Percentiles rank a stretch among this genome's conserved stretches.
These are phyloP conservation scores for Aechmea fasciata DNA, from an alignment of 176 grass and related monocot genomes.

Conservation along the genomic window DNA sequence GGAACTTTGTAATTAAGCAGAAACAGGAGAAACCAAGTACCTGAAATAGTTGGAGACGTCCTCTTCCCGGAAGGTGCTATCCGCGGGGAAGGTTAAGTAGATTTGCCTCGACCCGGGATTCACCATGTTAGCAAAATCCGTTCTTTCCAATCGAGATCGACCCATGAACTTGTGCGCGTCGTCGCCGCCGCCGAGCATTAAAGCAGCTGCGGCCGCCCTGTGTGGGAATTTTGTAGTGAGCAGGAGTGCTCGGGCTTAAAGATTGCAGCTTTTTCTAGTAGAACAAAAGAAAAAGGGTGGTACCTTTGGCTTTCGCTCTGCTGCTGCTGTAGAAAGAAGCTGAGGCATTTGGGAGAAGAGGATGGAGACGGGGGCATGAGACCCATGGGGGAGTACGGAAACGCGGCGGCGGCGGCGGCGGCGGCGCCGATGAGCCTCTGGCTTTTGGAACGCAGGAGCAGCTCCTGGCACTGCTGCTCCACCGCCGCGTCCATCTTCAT, in stretches of 20 bases:
- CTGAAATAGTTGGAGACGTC: conserved; percentile 99
- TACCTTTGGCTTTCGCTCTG: conserved; percentile 92
- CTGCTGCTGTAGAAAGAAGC: conserved; percentile 75
- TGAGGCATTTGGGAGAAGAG: conserved; percentile 59
- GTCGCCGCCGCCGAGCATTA: conserved; percentile 66
- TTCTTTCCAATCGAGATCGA: conserved; percentile 43
- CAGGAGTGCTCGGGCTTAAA: not conserved
- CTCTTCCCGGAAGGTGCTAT: conserved; percentile 95
- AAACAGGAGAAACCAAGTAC: conserved; percentile 17
- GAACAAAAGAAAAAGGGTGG: conserved; percentile 1
- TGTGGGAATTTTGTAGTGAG: conserved; percentile 7
- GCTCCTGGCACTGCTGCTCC: conserved; percentile 67
- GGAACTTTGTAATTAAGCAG: not conserved
- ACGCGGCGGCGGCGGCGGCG: conserved; percentile 31
- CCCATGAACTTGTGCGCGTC: conserved; percentile 79
- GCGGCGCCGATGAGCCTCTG: conserved; percentile 33
- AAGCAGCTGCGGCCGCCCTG: conserved; percentile 61
- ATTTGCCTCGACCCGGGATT: conserved; percentile 90
- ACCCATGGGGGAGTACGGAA: conserved; percentile 68
- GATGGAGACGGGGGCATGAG: conserved; percentile 64
- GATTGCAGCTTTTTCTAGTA: not conserved
- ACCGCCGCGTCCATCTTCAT: conserved; percentile 31
- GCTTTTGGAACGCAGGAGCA: conserved; percentile 63
- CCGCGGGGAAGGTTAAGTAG: conserved; percentile 98
- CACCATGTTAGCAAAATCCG: conserved; percentile 55